These are phyloP conservation scores for Fraxinus anomala DNA, from an alignment of 257 asterid genomes.

Conservation along the genomic window DNA sequence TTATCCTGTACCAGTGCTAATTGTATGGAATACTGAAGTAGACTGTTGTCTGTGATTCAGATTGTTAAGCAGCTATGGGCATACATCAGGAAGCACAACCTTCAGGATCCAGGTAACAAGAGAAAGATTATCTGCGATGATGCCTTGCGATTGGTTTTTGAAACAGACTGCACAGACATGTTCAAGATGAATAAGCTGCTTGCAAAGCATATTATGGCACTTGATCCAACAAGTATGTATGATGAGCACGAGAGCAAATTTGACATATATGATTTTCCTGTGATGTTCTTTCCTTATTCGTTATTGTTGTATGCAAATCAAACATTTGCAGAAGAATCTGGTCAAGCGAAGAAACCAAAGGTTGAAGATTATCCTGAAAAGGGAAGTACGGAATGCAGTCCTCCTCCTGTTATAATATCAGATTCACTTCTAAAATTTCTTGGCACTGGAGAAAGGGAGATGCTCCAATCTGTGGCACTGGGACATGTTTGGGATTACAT, in stretches of 20 bases:
- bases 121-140: slow-evolving; percentile 76
- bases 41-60: slow-evolving; percentile 32
- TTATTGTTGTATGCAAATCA: background rate
- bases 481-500: slow-evolving; percentile 71
- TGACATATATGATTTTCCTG: background rate
- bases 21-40: slow-evolving; percentile 4
- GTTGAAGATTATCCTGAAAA: slow-evolving; percentile 41
- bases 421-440: slow-evolving; percentile 63
- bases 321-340: slow-evolving; percentile 46
- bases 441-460: slow-evolving; percentile 53
- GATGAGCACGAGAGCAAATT: slow-evolving; percentile 11
- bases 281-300: background rate
- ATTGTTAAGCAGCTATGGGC: slow-evolving; percentile 78
- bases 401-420: slow-evolving; percentile 47
- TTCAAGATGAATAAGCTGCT: slow-evolving; percentile 93
- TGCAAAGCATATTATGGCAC: slow-evolving; percentile 72
- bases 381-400: slow-evolving; percentile 30
- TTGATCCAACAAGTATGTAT: slow-evolving; percentile 60
- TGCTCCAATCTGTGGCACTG: slow-evolving; percentile 59
- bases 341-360: slow-evolving; percentile 54
- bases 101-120: slow-evolving; percentile 77
- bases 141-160: slow-evolving; percentile 67
- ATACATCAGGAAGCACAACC: slow-evolving; percentile 74
- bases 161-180: slow-evolving; percentile 80
- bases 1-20: background rate